Base-by-base conservation (phyloP, 2,329 filamentous ascomycete genomes). In the Tolypocladium nubicola region DNA sequence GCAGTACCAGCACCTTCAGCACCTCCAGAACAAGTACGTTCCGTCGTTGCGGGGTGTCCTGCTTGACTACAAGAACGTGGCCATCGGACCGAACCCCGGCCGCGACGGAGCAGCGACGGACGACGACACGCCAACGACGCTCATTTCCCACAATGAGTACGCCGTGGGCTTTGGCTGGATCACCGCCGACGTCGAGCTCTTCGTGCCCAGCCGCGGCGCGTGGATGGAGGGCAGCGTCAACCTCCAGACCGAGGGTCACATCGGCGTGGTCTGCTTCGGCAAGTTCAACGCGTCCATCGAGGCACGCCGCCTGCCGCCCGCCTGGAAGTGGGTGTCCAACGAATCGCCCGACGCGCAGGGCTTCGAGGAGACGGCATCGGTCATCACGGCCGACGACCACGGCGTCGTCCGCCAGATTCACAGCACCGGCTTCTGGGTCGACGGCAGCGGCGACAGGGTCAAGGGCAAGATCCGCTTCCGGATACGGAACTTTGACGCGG, bases 231-330 rank as follows among this genome's bases (percentile, higher is more conserved):
- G 90, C 13, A 86, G 81, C 63, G 82, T 97, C 57, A 94, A 93
- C 66, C 78, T 97, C 37, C 90, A 96, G 68, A 93, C 88, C 53
- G 89, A 94, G 64, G 90, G 90, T 8, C 90, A 97, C 67, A 80
- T 99, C 8, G 92, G 93, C 23, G 82, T 97, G 3, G 84, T 95
- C 13, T 94, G 90, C 70, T 92, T 90, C 74, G 93, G 93, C 70
- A 84, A 90, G 62, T 97, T 97, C 79, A 96, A 94, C 64, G 89
- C 93, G 1, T 90, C 87, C 49, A 89, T 99, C 59, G 88, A 93
- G 65, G 80, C 86, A 26, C 83, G 82, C 60, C 80, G 89, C 40
- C 76, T 99, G 19, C 94, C 94, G 0, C 71, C 75, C 16, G 80
- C 82, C 30, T 99, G 93, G 94, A 84, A 77, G 60, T 97, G 90